Percentiles rank a stretch among this genome's conserved stretches.
Evolutionary conservation across 2,329 filamentous ascomycete genomes (phyloP).

Genomic region (Aspergillus fumigatus): DNA sequence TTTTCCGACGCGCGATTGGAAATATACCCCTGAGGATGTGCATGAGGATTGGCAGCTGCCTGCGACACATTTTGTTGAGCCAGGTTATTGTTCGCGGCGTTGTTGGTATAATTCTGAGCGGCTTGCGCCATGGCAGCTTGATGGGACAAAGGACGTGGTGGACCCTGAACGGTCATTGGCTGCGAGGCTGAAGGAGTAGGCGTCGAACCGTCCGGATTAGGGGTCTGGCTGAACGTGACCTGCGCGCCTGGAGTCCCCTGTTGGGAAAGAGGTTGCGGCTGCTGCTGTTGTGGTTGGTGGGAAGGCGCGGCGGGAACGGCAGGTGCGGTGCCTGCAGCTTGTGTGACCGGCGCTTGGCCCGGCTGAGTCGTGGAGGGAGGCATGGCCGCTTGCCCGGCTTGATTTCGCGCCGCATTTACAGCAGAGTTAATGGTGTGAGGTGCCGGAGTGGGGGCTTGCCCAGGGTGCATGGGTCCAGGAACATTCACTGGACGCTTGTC

Average conservation of each 20-base stretch:
- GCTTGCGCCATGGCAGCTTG: slow-evolving; percentile 44
- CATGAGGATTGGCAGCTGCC: slow-evolving; percentile 31
- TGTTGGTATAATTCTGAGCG: slow-evolving; percentile 40
- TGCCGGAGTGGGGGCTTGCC: slow-evolving; percentile 34
- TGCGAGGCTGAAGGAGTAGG: slow-evolving; percentile 28
- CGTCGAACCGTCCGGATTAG: slow-evolving; percentile 29
- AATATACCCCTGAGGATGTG: slow-evolving; percentile 40
- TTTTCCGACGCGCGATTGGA: slow-evolving; percentile 38
- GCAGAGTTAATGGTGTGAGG: slow-evolving; percentile 48
- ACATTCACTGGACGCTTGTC: slow-evolving; percentile 21
- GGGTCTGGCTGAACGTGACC: slow-evolving; percentile 27
- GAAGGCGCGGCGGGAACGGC: slow-evolving; percentile 18
- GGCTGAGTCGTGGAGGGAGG: slow-evolving; percentile 33
- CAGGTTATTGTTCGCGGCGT: slow-evolving; percentile 16
- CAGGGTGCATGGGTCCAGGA: slow-evolving; percentile 27
- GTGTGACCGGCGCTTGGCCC: slow-evolving; percentile 27
- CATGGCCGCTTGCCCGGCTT: slow-evolving; percentile 34
- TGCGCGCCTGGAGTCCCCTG: slow-evolving; percentile 27
- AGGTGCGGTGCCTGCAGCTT: slow-evolving; percentile 22
- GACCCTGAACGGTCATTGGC: slow-evolving; percentile 29
- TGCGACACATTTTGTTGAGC: slow-evolving; percentile 25
- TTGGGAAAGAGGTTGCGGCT: slow-evolving; percentile 25
- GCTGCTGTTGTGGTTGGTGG: slow-evolving; percentile 18
- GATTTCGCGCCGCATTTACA: slow-evolving; percentile 41
- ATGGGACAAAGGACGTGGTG: slow-evolving; percentile 42